Base-by-base conservation (phyloP, 2,329 filamentous ascomycete genomes). In the Trichoderma sp. region DNA sequence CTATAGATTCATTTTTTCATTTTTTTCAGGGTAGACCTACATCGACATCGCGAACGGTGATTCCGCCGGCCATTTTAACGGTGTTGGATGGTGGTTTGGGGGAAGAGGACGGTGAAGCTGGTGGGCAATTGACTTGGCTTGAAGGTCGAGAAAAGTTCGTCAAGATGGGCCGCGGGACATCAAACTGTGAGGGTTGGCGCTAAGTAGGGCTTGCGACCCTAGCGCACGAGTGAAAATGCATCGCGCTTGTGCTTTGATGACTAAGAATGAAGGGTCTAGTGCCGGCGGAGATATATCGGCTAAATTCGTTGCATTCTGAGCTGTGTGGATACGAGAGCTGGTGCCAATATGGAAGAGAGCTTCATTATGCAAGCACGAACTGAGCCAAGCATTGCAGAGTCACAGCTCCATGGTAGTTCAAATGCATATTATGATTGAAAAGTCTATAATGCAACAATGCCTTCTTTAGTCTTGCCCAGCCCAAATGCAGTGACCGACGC, bases 41-140 rank as follows among this genome's bases (percentile, higher is more conserved):
- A 88, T 92, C 90, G 82, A 94, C 91, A 86, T 94, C 92, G 85
- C 91, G 91, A 84, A 95, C 92, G 78, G 86, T 88, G 82, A 93
- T 87, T 83, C 91, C 92, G 83, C 90, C 88, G 81, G 85, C 84
- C 92, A 94, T 94, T 82, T 86, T 93, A 85, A 85, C 86, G 86
- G 86, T 88, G 75, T 78, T 81, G 76, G 74, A 55, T 70, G 68
- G 70, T 68, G 51, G 66, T 67, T 72, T 71, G 70, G 70, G 72
- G 71, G 59, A 63, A 64, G 54, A 28, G 14, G 24, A 4, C 73
- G 75, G 73, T 76, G 75, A 68, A 73, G 75, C 75, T 77, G 76
- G 73, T 74, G 76, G 75, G 69, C 73, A 72, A 71, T 75, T 75
- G 77, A 72, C 68, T 68, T 66, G 71, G 71, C 69, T 66, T 69